Percentiles rank a stretch among this genome's conserved stretches.
Evolutionary conservation across 2,329 filamentous ascomycete species (phyloP).

Genomic region (Penicillium sp.): DNA sequence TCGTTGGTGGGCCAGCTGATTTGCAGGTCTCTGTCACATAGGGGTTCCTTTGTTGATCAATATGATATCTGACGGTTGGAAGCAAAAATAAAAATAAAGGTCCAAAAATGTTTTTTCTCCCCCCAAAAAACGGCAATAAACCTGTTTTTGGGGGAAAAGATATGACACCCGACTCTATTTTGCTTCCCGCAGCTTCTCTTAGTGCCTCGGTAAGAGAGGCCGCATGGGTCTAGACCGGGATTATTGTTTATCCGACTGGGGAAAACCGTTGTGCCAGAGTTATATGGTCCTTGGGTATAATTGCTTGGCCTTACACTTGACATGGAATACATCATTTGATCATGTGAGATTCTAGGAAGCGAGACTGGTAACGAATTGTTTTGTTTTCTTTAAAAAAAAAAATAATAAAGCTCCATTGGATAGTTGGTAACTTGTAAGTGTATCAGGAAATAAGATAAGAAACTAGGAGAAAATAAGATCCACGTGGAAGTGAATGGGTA

Average conservation of each 20-base stretch:
- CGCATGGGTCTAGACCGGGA: neutral
- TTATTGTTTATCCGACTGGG: neutral
- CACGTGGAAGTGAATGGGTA: slow-evolving; percentile 7
- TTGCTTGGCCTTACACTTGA: too few species aligned
- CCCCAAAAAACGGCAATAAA: neutral
- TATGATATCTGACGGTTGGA: too few species aligned
- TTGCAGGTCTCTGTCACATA: slow-evolving; percentile 1
- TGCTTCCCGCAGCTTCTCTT: neutral
- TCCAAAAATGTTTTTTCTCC: neutral
- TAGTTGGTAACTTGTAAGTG: neutral
- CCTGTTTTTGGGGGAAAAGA: neutral
- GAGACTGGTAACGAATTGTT: too few species aligned
- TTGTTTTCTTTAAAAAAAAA: too few species aligned
- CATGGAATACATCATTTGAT: too few species aligned
- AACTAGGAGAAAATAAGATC: neutral
- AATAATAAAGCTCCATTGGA: too few species aligned
- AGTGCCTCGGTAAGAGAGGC: neutral
- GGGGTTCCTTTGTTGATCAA: neutral
- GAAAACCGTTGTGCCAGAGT: neutral
- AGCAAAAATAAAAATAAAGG: neutral
- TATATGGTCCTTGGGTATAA: too few species aligned
- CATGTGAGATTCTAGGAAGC: too few species aligned
- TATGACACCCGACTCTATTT: neutral
- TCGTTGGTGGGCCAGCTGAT: slow-evolving; percentile 5
- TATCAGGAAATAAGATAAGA: neutral